Percentiles rank a stretch among this genome's conserved stretches.
Evolutionary conservation across 441 rosid genomes (phyloP).

Genomic region (Erodium moschatum): DNA sequence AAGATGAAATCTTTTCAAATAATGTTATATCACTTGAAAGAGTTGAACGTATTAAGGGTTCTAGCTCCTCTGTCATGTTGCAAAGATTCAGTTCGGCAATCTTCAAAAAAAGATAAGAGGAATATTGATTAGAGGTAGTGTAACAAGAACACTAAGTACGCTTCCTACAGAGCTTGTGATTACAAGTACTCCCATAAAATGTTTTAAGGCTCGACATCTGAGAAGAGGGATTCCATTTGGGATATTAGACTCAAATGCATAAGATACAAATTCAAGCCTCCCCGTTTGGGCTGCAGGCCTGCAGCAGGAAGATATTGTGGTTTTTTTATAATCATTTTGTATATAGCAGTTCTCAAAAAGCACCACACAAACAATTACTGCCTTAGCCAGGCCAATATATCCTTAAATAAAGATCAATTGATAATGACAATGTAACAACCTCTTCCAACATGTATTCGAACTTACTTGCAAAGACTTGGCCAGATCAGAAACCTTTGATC

Average conservation of each 20-base stretch:
- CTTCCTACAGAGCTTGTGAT: background rate
- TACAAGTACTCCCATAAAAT: background rate
- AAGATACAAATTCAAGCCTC: background rate
- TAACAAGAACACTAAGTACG: background rate
- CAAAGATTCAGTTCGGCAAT: slow-evolving; percentile 54
- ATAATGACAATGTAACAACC: background rate
- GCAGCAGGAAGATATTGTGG: slow-evolving; percentile 1
- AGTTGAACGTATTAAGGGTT: slow-evolving; percentile 54
- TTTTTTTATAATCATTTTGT: background rate
- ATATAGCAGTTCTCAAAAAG: background rate
- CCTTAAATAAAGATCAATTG: background rate
- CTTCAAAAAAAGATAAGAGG: slow-evolving; percentile 35
- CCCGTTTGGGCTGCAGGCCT: slow-evolving; percentile 5
- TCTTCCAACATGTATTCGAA: slow-evolving; percentile 6
- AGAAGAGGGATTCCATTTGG: background rate
- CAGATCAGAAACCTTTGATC: slow-evolving; percentile 60
- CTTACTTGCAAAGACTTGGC: slow-evolving; percentile 58
- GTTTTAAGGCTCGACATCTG: background rate
- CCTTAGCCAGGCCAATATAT: background rate
- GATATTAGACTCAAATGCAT: background rate
- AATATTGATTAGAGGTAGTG: background rate
- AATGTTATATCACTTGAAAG: slow-evolving; percentile 89
- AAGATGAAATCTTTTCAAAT: slow-evolving; percentile 80
- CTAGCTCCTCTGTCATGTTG: slow-evolving; percentile 50
- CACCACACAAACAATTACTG: background rate